phyloP scores from a whole-genome alignment of 495 filamentous ascomycete species.

The Aspergillus wentii region DNA sequence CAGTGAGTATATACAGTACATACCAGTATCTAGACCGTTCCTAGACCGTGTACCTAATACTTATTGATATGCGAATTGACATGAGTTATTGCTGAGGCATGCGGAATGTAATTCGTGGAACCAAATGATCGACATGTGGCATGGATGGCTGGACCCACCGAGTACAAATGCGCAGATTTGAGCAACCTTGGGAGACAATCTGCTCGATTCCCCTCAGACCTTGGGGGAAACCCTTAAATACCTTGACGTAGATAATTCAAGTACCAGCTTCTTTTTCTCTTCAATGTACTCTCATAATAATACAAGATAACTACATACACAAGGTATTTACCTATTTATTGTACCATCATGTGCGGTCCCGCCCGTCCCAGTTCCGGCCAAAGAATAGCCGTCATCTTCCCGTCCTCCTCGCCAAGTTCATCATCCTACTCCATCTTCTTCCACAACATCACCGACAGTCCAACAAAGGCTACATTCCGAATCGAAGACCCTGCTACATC shows the following conservation, averaged over 20 bases:
- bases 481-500: slow-evolving; percentile 13
- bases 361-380: slow-evolving; percentile 12
- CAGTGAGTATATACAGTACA: neutral
- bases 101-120: too few relatives aligned
- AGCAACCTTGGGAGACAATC: slow-evolving; percentile 5
- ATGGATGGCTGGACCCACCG: too few relatives aligned
- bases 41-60: too few relatives aligned
- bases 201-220: slow-evolving; percentile 21
- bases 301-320: too few relatives aligned
- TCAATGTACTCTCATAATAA: too few relatives aligned
- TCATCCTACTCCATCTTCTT: slow-evolving; percentile 34
- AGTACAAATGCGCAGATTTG: slow-evolving; percentile 13
- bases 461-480: slow-evolving; percentile 26
- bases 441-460: slow-evolving; percentile 12
- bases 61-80: too few relatives aligned
- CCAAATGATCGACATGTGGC: too few relatives aligned
- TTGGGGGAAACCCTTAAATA: slow-evolving; percentile 7
- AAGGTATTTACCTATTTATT: too few relatives aligned
- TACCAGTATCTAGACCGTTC: too few relatives aligned
- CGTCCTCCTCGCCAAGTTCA: slow-evolving; percentile 11
- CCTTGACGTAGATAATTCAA: too few relatives aligned
- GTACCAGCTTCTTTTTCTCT: too few relatives aligned
- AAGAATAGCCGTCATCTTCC: slow-evolving; percentile 21
- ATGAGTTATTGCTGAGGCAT: too few relatives aligned
- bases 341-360: slow-evolving; percentile 7